A percentile compares a stretch with the other conserved stretches of the same genome.
These are phyloP conservation scores for Gentiana straminea DNA, from an alignment of 257 asterid genomes.

Conservation along the genomic window DNA sequence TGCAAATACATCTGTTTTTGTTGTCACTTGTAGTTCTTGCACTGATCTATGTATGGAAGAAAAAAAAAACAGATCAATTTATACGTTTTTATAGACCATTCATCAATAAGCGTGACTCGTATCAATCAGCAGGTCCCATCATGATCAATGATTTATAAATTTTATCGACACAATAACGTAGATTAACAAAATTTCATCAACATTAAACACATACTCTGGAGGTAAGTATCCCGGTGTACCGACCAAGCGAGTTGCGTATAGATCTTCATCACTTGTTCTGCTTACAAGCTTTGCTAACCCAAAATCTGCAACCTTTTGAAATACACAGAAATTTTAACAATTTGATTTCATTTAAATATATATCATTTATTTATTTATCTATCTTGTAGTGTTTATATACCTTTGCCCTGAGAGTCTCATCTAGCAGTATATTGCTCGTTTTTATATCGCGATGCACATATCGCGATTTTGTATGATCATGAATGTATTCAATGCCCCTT, in stretches of 20 bases:
- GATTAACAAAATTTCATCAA: not conserved
- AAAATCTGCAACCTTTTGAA: conserved; percentile 69
- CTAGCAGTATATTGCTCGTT: conserved; percentile 68
- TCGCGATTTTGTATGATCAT: conserved; percentile 67
- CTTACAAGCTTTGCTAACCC: conserved; percentile 82
- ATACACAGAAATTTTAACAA: too few relatives aligned
- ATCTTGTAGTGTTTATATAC: conserved; percentile 12
- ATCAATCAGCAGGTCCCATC: too few relatives aligned
- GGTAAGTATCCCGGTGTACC: conserved; percentile 95
- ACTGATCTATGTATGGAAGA: conserved; percentile 42
- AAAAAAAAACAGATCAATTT: not conserved
- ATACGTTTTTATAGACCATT: too few relatives aligned
- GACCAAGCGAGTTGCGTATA: conserved; percentile 58
- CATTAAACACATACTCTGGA: conserved; percentile 50
- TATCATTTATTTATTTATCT: too few relatives aligned
- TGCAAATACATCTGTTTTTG: conserved; percentile 84
- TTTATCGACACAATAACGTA: too few relatives aligned
- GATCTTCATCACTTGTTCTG: conserved; percentile 56
- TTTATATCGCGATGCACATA: conserved; percentile 87
- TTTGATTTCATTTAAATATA: too few relatives aligned
- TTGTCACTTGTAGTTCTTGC: conserved; percentile 75
- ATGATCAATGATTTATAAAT: too few relatives aligned
- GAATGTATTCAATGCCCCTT: conserved; percentile 78
- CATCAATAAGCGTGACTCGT: too few relatives aligned
- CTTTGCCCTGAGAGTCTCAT: conserved; percentile 72